Conservation (phyloP, 2,329 filamentous ascomycete species). For the Fonsecaea pedrosoi region DNA sequence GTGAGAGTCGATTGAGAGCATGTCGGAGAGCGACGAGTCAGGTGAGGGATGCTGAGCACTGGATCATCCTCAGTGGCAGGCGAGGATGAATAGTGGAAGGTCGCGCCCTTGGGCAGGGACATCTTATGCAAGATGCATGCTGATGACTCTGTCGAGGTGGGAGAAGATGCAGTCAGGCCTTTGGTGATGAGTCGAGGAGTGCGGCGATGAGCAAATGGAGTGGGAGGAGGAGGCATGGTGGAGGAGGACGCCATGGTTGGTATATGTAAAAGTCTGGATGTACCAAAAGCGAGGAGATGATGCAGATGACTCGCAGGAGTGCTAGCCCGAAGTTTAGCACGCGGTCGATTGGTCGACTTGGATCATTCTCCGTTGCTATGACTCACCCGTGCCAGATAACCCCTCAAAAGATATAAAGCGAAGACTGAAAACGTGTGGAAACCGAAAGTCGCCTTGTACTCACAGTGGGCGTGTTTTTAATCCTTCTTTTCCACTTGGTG, state of each 20-base stretch:
- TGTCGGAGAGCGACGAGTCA: slow-evolving; percentile 71
- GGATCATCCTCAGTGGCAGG: slow-evolving; percentile 53
- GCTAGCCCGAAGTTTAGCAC: slow-evolving; percentile 34
- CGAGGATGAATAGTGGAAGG: slow-evolving; percentile 59
- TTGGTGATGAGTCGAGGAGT: slow-evolving; percentile 38
- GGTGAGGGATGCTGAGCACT: slow-evolving; percentile 53
- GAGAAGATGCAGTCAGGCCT: slow-evolving; percentile 34
- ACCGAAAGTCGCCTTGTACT: slow-evolving; percentile 28
- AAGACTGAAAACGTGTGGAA: slow-evolving; percentile 26
- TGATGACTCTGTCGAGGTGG: slow-evolving; percentile 40
- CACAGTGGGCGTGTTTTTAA: slow-evolving; percentile 27
- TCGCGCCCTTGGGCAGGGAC: slow-evolving; percentile 73
- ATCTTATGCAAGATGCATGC: slow-evolving; percentile 50
- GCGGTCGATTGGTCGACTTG: slow-evolving; percentile 33
- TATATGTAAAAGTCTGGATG: slow-evolving; percentile 34
- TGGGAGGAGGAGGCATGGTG: slow-evolving; percentile 38
- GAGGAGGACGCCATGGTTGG: slow-evolving; percentile 34
- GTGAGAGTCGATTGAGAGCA: slow-evolving; percentile 45
- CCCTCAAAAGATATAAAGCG: slow-evolving; percentile 30
- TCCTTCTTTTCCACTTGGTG: slow-evolving; percentile 15
- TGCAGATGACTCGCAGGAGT: slow-evolving; percentile 36
- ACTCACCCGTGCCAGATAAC: slow-evolving; percentile 32
- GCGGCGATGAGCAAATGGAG: slow-evolving; percentile 41
- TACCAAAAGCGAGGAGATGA: slow-evolving; percentile 24
- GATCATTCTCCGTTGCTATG: slow-evolving; percentile 30